Conservation (phyloP, 495 filamentous ascomycete species). For the Terfezia claveryi region DNA sequence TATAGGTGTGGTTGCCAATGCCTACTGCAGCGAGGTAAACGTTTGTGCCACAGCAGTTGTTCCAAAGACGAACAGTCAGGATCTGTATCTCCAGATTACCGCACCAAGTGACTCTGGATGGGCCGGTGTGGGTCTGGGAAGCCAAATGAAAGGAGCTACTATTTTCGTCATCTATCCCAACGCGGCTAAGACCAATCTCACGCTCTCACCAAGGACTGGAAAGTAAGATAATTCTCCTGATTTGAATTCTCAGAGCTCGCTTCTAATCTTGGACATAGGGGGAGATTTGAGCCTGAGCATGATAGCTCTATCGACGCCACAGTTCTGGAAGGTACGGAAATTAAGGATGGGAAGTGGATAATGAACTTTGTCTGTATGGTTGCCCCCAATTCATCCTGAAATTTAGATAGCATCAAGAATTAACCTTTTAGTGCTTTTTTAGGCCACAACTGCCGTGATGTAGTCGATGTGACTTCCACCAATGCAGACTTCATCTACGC, state of each 20-base stretch:
- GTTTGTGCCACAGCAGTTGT: not conserved
- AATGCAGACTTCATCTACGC: slow-evolving; percentile 44
- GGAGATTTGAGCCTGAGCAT: slow-evolving; percentile 31
- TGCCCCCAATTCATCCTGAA: no score
- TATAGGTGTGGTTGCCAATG: no score
- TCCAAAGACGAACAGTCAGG: slow-evolving; percentile 1
- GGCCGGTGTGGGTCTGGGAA: slow-evolving; percentile 44
- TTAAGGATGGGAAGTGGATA: slow-evolving; percentile 31
- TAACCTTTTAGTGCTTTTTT: no score
- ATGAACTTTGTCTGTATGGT: slow-evolving; percentile 36
- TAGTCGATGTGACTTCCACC: slow-evolving; percentile 17
- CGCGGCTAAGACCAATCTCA: slow-evolving; percentile 34
- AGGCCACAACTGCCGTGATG: no score
- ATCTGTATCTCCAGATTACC: slow-evolving; percentile 44
- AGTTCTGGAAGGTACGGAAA: slow-evolving; percentile 39
- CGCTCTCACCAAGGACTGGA: slow-evolving; percentile 39
- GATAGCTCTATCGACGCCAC: slow-evolving; percentile 29
- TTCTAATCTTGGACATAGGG: slow-evolving; percentile 10
- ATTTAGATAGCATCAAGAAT: no score
- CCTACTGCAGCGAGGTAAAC: not conserved
- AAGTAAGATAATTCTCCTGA: not conserved
- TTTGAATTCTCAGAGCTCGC: not conserved
- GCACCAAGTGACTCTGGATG: slow-evolving; percentile 38
- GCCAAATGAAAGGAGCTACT: slow-evolving; percentile 36
- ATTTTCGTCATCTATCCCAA: slow-evolving; percentile 49